A percentile compares a stretch with the other conserved stretches of the same genome.
Evolutionary conservation across 305 asterid genomes (phyloP).

Genomic region (Fraxinus xanthoxyloides): DNA sequence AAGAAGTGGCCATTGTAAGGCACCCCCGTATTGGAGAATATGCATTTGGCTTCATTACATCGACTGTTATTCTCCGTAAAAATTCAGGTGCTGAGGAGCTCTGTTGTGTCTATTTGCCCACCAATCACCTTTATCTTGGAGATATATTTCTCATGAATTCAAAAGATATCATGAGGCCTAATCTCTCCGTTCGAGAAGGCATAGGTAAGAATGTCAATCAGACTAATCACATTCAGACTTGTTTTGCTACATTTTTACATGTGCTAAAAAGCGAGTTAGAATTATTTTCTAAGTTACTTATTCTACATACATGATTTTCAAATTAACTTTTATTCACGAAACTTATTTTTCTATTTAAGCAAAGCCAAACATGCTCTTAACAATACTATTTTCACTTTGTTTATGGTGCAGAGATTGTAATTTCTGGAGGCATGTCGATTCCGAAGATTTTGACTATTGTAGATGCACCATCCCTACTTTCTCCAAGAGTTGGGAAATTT

Average conservation of each 20-base stretch:
- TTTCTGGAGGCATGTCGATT: conserved; percentile 66
- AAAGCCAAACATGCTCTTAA: background rate
- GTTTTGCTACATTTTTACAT: background rate
- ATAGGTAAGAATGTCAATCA: conserved; percentile 29
- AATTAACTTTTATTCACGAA: background rate
- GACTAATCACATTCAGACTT: background rate
- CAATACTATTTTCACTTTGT: background rate
- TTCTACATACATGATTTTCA: background rate
- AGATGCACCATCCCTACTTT: conserved; percentile 45
- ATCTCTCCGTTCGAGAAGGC: conserved; percentile 42
- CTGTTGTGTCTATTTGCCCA: conserved; percentile 45
- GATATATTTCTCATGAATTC: conserved; percentile 42
- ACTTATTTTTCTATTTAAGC: background rate
- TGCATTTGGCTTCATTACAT: conserved; percentile 46
- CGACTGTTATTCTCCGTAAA: conserved; percentile 38
- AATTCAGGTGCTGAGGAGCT: conserved; percentile 44
- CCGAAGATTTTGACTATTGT: conserved; percentile 53
- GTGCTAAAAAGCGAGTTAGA: background rate
- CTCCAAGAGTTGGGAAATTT: conserved; percentile 59
- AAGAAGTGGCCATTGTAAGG: conserved; percentile 48
- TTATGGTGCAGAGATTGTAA: conserved; percentile 55
- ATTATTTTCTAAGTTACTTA: background rate
- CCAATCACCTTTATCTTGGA: conserved; percentile 50
- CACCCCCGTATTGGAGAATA: conserved; percentile 53
- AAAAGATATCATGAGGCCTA: conserved; percentile 42